Conservation (phyloP, 345 rosid species). For the Gossypium rotundifolium region DNA sequence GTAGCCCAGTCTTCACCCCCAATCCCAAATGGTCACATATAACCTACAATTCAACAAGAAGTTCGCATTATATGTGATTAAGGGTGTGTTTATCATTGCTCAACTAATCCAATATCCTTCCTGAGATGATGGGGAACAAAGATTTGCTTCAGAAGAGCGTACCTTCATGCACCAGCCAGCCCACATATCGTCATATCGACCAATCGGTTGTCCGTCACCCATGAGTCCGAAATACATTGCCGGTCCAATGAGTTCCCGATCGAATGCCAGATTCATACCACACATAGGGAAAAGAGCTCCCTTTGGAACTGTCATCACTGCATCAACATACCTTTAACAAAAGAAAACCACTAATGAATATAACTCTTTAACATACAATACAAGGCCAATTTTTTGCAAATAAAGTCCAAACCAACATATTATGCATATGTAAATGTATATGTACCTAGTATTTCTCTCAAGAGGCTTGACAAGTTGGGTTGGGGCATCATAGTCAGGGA, state of each 20-base stretch:
- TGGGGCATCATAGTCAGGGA: constrained; percentile 37
- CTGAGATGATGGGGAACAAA: background rate
- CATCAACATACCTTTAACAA: constrained; percentile 25
- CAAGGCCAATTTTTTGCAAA: background rate
- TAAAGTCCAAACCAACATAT: background rate
- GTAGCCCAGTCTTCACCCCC: constrained; percentile 84
- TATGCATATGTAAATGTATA: background rate
- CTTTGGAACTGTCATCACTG: constrained; percentile 30
- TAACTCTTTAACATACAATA: background rate
- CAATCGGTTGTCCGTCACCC: constrained; percentile 36
- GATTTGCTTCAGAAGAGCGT: background rate
- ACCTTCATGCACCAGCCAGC: constrained; percentile 41
- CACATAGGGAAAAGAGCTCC: constrained; percentile 34
- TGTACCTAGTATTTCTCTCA: constrained; percentile 33
- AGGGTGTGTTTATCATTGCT: no score
- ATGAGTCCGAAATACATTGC: constrained; percentile 39
- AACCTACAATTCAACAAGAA: constrained; percentile 33
- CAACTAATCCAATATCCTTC: no score
- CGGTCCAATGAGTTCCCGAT: constrained; percentile 32
- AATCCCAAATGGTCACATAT: constrained; percentile 77
- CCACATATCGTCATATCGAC: constrained; percentile 34
- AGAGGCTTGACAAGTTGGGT: constrained; percentile 41
- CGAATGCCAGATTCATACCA: constrained; percentile 34
- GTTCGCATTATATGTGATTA: background rate
- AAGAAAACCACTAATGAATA: background rate